phyloP scores from a whole-genome alignment of 345 rosid species.

The Carallia brachiata region DNA sequence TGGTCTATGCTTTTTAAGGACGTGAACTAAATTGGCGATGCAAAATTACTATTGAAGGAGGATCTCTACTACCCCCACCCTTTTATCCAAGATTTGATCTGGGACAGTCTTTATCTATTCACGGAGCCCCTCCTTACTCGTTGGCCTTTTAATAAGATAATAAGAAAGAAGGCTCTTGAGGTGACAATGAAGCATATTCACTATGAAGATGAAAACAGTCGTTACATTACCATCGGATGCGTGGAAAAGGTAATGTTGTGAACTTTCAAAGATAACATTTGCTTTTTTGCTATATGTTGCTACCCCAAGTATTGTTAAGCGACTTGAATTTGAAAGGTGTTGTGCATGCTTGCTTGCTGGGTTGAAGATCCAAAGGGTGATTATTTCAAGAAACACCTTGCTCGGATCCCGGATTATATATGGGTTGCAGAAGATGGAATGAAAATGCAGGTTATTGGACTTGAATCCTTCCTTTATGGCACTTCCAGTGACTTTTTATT shows the following conservation, averaged over 20 bases:
- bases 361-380: conserved; percentile 43
- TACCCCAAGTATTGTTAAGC: too few relatives aligned
- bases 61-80: conserved; percentile 22
- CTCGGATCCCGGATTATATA: conserved; percentile 69
- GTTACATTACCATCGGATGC: conserved; percentile 22
- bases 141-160: conserved; percentile 15
- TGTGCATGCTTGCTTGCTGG: conserved; percentile 32
- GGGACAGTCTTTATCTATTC: conserved; percentile 10
- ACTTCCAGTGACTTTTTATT: background rate
- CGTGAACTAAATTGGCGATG: background rate
- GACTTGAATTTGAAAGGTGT: too few relatives aligned
- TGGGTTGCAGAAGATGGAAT: conserved; percentile 98
- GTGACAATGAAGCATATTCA: conserved; percentile 24
- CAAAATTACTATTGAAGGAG: conserved; percentile 4
- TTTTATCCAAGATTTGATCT: conserved; percentile 17
- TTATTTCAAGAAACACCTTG: conserved; percentile 70
- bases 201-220: conserved; percentile 23
- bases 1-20: background rate
- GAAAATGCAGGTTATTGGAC: conserved; percentile 27
- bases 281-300: too few relatives aligned
- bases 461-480: conserved; percentile 46
- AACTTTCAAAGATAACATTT: background rate
- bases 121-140: conserved; percentile 20
- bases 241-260: conserved; percentile 15
- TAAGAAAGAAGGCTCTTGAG: conserved; percentile 16